phyloP scores from a whole-genome alignment of 768 basidiomycete genomes.

The Harrya chromipes region DNA sequence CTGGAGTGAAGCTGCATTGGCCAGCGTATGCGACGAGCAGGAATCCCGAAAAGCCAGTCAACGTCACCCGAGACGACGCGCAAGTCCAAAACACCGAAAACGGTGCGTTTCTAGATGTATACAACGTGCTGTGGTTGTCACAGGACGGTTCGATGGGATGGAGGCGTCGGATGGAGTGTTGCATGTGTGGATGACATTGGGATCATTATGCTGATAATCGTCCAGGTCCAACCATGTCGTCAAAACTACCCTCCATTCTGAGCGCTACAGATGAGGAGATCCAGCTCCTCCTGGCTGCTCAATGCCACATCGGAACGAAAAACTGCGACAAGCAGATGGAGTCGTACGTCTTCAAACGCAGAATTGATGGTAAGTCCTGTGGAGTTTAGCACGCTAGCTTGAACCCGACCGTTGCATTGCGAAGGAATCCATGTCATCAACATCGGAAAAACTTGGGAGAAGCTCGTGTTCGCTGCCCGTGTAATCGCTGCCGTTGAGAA shows the following conservation, averaged over 20 bases:
- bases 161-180: constrained; percentile 36
- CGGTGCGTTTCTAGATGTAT: constrained; percentile 36
- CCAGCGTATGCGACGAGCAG: constrained; percentile 17
- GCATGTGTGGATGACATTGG: constrained; percentile 28
- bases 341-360: constrained; percentile 95
- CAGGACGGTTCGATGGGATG: constrained; percentile 5
- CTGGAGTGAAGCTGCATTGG: constrained; percentile 5
- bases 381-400: constrained; percentile 8
- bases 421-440: constrained; percentile 94
- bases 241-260: constrained; percentile 92
- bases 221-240: constrained; percentile 51
- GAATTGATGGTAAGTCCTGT: constrained; percentile 77
- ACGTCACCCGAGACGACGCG: constrained; percentile 42
- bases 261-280: constrained; percentile 98
- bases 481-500: constrained; percentile 97
- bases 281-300: constrained; percentile 89
- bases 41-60: constrained; percentile 29
- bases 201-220: constrained; percentile 25
- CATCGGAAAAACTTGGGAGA: constrained; percentile 99
- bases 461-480: constrained; percentile 96
- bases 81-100: constrained; percentile 35
- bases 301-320: constrained; percentile 97
- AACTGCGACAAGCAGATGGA: constrained; percentile 99
- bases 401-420: constrained; percentile 6
- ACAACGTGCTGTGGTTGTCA: constrained; percentile 4